phyloP scores from a whole-genome alignment of 1,139 yeast genomes.

The Debaryomyces udenii region DNA sequence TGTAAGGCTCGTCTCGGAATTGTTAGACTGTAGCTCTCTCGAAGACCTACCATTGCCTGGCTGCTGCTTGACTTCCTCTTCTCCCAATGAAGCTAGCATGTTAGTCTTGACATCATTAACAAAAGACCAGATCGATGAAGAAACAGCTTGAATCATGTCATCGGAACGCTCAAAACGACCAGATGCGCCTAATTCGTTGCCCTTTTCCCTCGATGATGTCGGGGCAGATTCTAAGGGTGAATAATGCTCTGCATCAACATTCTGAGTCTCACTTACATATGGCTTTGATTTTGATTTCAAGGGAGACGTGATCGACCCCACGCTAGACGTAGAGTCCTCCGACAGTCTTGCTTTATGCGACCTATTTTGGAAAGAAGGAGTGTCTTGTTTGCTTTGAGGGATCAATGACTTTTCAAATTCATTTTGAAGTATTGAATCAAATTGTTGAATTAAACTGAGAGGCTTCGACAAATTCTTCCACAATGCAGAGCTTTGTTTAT shows the following conservation, averaged over 20 bases:
- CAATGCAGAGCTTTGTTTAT: conserved; percentile 26
- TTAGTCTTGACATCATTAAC: conserved; percentile 47
- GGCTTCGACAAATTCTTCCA: conserved; percentile 58
- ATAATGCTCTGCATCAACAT: conserved; percentile 16
- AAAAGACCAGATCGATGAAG: conserved; percentile 50
- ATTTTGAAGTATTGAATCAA: conserved; percentile 66
- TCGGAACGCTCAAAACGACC: conserved; percentile 20
- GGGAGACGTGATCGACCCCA: conserved; percentile 30
- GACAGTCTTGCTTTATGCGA: conserved; percentile 4
- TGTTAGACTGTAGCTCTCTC: neutral
- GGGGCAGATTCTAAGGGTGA: conserved; percentile 10
- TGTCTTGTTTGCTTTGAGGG: conserved; percentile 14
- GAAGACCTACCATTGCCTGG: neutral
- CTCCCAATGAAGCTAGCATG: conserved; percentile 40
- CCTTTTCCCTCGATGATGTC: conserved; percentile 1
- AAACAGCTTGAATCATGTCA: conserved; percentile 47
- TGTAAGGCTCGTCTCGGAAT: conserved; percentile 9
- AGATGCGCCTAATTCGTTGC: neutral
- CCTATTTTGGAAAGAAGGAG: neutral
- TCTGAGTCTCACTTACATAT: neutral
- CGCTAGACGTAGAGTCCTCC: conserved; percentile 25
- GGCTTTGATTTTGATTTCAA: conserved; percentile 23
- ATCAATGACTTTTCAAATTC: conserved; percentile 61
- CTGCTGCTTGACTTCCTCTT: conserved; percentile 21
- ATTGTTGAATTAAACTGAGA: conserved; percentile 62